Evolutionary conservation across 768 basidiomycete species (phyloP), one percentile per base, ranked within the genome.

Genomic region (Hemileccinum impolitum): DNA sequence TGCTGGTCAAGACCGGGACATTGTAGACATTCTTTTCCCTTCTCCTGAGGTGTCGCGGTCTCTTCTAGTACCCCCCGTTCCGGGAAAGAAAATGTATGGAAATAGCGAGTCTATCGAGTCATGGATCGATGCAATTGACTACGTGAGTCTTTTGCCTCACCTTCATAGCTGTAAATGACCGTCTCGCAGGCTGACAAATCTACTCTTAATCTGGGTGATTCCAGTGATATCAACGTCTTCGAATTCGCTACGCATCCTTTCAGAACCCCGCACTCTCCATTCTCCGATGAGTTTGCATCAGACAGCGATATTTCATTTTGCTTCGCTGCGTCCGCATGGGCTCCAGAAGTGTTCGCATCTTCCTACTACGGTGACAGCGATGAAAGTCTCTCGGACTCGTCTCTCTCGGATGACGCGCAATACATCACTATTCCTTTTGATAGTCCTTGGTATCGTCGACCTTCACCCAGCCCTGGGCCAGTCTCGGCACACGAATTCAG

Each of bases 391-490:
- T 56, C 59, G 7, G 57, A 46, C 4, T 60, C 57, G 9, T 50
- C 55, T 17, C 32, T 45, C 14, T 58, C 66, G 32, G 59, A 59
- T 21, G 63, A 66, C 39, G 67, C 62, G 3, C 75, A 77, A 54
- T 71, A 72, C 39, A 59, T 76, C 42, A 65, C 60, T 43, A 73
- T 77, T 40, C 64, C 69, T 11, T 60, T 54, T 30, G 68, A 68
- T 43, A 75, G 68, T 36, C 69, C 69, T 4, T 76, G 74, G 65
- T 71, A 70, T 52, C 64, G 57, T 19, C 57, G 49, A 28, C 65
- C 68, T 28, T 59, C 67, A 23, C 54, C 61, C 18, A 63, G 60
- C 45, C 62, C 66, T 6, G 54, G 51, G 38, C 64, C 59, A 3
- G n/a, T 52, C n/a, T 43, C 63, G 1, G 59, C 55, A 26, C 45